These are phyloP conservation scores for Pleochaeta shiraiana DNA, from an alignment of 2,329 filamentous ascomycete genomes.

Conservation along the genomic window DNA sequence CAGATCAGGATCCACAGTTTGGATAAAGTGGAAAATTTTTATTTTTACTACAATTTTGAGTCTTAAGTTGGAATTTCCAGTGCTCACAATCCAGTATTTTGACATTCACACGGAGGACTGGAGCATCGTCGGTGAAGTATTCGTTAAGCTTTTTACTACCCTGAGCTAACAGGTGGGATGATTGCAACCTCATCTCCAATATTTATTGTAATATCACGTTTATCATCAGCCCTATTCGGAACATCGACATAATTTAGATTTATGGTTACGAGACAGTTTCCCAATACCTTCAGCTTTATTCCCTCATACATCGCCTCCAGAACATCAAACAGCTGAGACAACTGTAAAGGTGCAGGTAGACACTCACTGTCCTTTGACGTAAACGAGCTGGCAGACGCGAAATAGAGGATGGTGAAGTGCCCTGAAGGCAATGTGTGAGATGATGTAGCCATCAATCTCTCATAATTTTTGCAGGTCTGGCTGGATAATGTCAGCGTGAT, in stretches of 20 bases:
- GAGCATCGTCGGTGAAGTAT: too few relatives aligned
- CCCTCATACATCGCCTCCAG: slow-evolving; percentile 51
- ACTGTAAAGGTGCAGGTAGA: slow-evolving; percentile 41
- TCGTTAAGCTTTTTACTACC: slow-evolving; percentile 20
- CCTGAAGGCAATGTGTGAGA: slow-evolving; percentile 23
- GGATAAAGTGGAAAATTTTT: too few relatives aligned
- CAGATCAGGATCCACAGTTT: too few relatives aligned
- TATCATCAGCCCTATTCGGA: slow-evolving; percentile 22
- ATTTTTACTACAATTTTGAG: too few relatives aligned
- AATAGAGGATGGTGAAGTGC: slow-evolving; percentile 67
- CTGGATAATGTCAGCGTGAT: too few relatives aligned
- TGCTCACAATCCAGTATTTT: too few relatives aligned
- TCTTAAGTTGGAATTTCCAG: too few relatives aligned
- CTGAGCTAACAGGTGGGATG: slow-evolving; percentile 74
- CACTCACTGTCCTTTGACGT: slow-evolving; percentile 45
- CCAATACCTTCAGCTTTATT: slow-evolving; percentile 44
- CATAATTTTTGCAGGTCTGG: too few relatives aligned
- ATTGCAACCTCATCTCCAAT: slow-evolving; percentile 70
- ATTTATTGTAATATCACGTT: slow-evolving; percentile 30
- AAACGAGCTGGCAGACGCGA: slow-evolving; percentile 51
- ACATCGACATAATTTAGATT: slow-evolving; percentile 67
- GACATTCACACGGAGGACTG: too few relatives aligned
- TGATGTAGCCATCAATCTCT: too few relatives aligned
- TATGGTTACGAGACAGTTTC: slow-evolving; percentile 54
- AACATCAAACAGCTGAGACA: slow-evolving; percentile 38